Evolutionary conservation across 305 asterid genomes (phyloP), one percentile per base, ranked within the genome.

Genomic region (Fraxinus nigra): DNA sequence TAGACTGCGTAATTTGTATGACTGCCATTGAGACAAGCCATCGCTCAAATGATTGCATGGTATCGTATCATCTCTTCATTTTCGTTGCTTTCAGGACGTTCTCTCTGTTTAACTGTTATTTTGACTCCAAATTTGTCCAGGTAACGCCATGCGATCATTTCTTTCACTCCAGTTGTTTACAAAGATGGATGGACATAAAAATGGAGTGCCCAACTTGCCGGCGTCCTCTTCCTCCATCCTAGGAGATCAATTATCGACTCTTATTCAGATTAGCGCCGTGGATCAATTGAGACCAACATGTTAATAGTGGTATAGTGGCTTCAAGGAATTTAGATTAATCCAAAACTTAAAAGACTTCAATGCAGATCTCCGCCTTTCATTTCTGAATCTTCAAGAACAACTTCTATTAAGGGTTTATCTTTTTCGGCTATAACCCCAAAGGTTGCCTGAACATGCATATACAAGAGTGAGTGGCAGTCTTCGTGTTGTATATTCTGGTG

Each of bases 201-300:
- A 96, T 96, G 99, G 99, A 96, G 90, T 96, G 99, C 87, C 99
- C 99, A 13, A 96, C 98, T 26, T 96, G 99, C 81, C 94, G 98
- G 0, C 97, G 99, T 24, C 88, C 98, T 43, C 99, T 96, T 81
- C 98, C 99, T 14, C 97, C 99, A 5, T 93, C 97, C n/a, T 96
- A 92, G 84, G 78, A 75, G 76, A 81, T 80, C 84, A 56, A 82
- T 59, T 13, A 3, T 59, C 5, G 30, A 20, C 13, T 59, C 30
- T 59, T 59, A 59, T 59, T 59, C 28, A 59, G 32, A 84, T 77
- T 30, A 28, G 69, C 28, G 30, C 30, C 79, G 20, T 16, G 46
- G 74, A 85, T 72, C 51, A 65, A 38, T 75, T 79, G 76, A 83
- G 81, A 77, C 88, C 81, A 76, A 80, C 85, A 86, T 77, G 90